A percentile compares a stretch with the other conserved stretches of the same genome.
phyloP scores from a whole-genome alignment of 495 filamentous ascomycete genomes.

The Bacidia gigantensis region DNA sequence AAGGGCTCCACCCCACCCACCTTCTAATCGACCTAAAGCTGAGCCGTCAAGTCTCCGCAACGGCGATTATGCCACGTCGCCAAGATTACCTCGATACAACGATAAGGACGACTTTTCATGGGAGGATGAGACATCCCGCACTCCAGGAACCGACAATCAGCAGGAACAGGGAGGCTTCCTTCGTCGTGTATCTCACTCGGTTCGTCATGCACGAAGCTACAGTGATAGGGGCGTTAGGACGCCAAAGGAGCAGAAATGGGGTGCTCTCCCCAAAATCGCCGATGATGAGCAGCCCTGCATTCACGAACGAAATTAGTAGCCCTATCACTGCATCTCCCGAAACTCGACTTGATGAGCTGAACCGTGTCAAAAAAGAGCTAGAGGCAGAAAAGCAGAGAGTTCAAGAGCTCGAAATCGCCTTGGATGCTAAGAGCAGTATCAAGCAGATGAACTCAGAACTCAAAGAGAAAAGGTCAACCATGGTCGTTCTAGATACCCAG shows the following conservation, averaged over 20 bases:
- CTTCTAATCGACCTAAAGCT: constrained; percentile 33
- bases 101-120: constrained; percentile 65
- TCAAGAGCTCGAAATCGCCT: constrained; percentile 63
- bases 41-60: constrained; percentile 23
- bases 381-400: constrained; percentile 69
- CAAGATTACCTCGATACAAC: constrained; percentile 59
- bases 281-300: constrained; percentile 40
- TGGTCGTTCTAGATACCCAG: constrained; percentile 89
- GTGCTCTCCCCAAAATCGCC: constrained; percentile 54
- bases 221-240: constrained; percentile 50
- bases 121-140: constrained; percentile 83
- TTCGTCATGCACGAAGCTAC: constrained; percentile 83
- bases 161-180: constrained; percentile 51
- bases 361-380: constrained; percentile 62
- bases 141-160: constrained; percentile 55
- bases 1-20: constrained; percentile 46
- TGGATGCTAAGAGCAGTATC: constrained; percentile 60
- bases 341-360: constrained; percentile 49
- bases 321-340: constrained; percentile 51
- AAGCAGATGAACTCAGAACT: constrained; percentile 76
- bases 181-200: constrained; percentile 78
- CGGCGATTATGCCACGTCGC: constrained; percentile 34
- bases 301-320: constrained; percentile 55
- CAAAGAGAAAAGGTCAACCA: constrained; percentile 85
- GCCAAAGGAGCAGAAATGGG: constrained; percentile 40